Conservation (phyloP, 2,329 filamentous ascomycete genomes). For the Fusarium longipes region DNA sequence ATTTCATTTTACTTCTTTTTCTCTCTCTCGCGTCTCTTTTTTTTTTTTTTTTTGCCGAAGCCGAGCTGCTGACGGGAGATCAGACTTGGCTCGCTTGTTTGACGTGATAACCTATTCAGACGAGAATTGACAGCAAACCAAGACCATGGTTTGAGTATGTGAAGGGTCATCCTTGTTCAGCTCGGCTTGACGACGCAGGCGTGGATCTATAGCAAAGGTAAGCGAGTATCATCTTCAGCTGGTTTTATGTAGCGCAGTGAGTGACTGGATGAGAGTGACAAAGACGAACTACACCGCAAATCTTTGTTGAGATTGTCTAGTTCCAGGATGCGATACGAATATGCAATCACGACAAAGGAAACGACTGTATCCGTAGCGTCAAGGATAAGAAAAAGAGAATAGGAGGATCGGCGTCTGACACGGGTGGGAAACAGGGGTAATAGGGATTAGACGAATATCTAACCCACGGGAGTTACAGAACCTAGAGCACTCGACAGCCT, state of each 20-base stretch:
- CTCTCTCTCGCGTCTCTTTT: background rate
- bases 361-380: constrained; percentile 36
- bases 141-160: background rate
- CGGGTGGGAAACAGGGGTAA: constrained; percentile 25
- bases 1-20: constrained; percentile 3
- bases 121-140: background rate
- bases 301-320: background rate
- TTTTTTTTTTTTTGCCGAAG: background rate
- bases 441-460: background rate
- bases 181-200: constrained; percentile 3
- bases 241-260: background rate
- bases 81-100: background rate
- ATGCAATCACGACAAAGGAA: constrained; percentile 12
- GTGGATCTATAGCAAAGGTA: constrained; percentile 1
- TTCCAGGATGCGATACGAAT: background rate
- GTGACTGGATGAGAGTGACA: background rate
- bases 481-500: constrained; percentile 20
- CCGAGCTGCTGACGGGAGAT: background rate
- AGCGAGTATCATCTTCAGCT: constrained; percentile 24
- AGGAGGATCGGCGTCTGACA: constrained; percentile 38
- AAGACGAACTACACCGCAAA: background rate
- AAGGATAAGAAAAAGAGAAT: constrained; percentile 22
- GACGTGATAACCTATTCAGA: background rate
- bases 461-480: background rate
- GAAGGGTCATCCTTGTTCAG: background rate